These are phyloP conservation scores for Acacia concinna DNA, from an alignment of 331 rosid genomes.

Conservation along the genomic window DNA sequence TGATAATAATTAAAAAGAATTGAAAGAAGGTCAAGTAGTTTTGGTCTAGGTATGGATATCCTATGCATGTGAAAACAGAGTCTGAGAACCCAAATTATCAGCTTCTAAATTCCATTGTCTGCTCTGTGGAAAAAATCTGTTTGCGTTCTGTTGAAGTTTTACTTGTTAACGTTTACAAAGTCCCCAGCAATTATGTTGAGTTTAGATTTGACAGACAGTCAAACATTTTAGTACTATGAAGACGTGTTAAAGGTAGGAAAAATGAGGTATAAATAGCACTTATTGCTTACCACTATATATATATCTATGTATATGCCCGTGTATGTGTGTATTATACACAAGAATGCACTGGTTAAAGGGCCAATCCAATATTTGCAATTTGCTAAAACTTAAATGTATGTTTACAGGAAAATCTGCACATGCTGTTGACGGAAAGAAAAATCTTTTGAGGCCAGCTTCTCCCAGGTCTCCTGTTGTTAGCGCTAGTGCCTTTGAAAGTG, in stretches of 20 bases:
- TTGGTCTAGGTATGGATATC: no score
- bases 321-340: background rate
- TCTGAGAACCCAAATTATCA: no score
- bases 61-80: no score
- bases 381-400: background rate
- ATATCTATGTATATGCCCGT: background rate
- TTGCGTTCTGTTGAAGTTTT: no score
- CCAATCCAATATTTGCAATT: constrained; percentile 16
- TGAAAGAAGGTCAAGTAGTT: no score
- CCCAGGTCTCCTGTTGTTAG: constrained; percentile 90
- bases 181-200: no score
- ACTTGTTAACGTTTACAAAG: no score
- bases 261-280: background rate
- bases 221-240: background rate
- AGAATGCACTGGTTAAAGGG: background rate
- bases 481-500: constrained; percentile 76
- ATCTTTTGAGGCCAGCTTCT: constrained; percentile 50
- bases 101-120: no score
- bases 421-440: constrained; percentile 50
- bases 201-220: background rate
- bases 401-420: constrained; percentile 55
- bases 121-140: no score
- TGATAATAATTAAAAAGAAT: no score
- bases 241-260: background rate
- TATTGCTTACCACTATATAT: background rate